These are phyloP conservation scores for Podospora sp. DNA, from an alignment of 495 filamentous ascomycete species.

Conservation along the genomic window DNA sequence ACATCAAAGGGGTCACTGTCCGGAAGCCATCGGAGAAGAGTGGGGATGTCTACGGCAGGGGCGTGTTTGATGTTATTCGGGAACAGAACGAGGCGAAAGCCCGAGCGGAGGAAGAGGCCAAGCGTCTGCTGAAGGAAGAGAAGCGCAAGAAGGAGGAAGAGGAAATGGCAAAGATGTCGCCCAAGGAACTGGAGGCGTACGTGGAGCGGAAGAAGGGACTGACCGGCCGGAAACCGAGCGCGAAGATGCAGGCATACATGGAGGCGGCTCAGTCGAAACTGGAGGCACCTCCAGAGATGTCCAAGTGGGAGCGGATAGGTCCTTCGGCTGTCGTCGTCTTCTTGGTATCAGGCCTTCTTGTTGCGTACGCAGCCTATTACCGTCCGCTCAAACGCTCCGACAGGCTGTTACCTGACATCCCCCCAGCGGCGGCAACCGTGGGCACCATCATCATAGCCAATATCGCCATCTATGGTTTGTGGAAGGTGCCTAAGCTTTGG, in stretches of 20 bases:
- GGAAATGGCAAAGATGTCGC: conserved; percentile 41
- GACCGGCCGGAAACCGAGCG: conserved; percentile 27
- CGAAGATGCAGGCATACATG: conserved; percentile 41
- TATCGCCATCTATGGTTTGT: conserved; percentile 59
- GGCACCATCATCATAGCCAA: conserved; percentile 68
- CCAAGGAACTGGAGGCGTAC: conserved; percentile 54
- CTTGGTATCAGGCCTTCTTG: conserved; percentile 52
- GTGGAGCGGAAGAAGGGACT: conserved; percentile 30
- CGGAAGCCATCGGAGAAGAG: conserved; percentile 20
- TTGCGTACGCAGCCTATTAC: conserved; percentile 63
- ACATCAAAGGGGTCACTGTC: conserved; percentile 16
- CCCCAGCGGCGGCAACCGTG: conserved; percentile 79
- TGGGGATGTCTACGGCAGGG: conserved; percentile 47
- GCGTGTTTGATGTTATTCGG: conserved; percentile 54
- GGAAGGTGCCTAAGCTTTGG: conserved; percentile 73
- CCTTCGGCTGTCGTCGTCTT: conserved; percentile 63
- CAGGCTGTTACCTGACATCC: conserved; percentile 71
- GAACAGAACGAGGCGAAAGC: conserved; percentile 46
- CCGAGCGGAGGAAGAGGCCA: conserved; percentile 46
- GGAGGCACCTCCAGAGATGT: conserved; percentile 52
- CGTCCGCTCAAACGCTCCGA: conserved; percentile 58
- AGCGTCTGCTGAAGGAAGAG: conserved; percentile 39
- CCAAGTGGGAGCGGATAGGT: conserved; percentile 60
- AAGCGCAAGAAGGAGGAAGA: conserved; percentile 37
- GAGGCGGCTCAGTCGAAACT: conserved; percentile 44